These are phyloP conservation scores for Alternaria arbusti DNA, from an alignment of 2,329 filamentous ascomycete genomes.

Conservation along the genomic window DNA sequence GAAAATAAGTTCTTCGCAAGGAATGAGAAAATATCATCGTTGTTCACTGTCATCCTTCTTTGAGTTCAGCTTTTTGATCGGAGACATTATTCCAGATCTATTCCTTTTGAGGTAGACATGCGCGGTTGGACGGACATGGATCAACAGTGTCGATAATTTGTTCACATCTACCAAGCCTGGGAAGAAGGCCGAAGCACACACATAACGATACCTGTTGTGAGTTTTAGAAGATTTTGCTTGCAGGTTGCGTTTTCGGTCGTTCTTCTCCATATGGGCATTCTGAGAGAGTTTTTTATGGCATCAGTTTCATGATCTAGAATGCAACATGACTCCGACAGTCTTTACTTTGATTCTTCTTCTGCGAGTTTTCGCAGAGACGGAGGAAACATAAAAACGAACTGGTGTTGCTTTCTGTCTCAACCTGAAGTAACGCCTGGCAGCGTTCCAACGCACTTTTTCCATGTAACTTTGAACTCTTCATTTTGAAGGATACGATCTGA, in stretches of 20 bases:
- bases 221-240: not conserved
- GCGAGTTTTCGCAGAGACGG: not conserved
- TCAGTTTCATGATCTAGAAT: not conserved
- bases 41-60: not conserved
- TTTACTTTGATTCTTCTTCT: not conserved
- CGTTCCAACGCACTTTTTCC: not conserved
- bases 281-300: fast-evolving
- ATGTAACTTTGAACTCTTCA: not conserved
- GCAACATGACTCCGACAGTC: not conserved
- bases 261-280: not conserved
- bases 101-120: not conserved
- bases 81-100: fast-evolving
- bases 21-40: not conserved
- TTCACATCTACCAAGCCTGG: not conserved
- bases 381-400: not conserved
- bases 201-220: too few species aligned
- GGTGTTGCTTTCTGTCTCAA: too few species aligned
- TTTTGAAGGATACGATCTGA: not conserved
- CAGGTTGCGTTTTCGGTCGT: not conserved
- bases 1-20: not conserved
- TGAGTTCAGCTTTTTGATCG: not conserved
- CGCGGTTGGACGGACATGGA: not conserved
- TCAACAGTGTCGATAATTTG: not conserved
- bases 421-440: not conserved
- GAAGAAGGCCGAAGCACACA: not conserved